Evolutionary conservation across 352 stramenopile species (phyloP), one percentile per base, ranked within the genome.

Genomic region (Phytopythium oedochilum): DNA sequence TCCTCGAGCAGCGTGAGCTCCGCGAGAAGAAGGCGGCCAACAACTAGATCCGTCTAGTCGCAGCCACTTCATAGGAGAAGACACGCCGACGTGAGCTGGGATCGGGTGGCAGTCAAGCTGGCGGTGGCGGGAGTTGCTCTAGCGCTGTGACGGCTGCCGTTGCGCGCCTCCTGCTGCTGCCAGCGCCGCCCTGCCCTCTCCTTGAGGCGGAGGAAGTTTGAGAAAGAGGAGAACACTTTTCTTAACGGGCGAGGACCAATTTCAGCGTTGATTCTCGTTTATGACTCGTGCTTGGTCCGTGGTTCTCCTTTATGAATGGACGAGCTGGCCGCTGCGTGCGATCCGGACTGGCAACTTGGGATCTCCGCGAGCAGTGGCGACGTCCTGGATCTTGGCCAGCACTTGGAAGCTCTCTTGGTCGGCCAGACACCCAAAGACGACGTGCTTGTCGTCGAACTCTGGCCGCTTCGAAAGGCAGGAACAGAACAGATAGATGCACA

Each of bases 1-100:
- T 99, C 68, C 72, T 99, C 53, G 94, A 99, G 78, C 89, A 99
- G 86, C 78, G 78, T 47, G 72, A 74, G 57, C 69, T 90, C 46
- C 81, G 83, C 53, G 82, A 91, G 67, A 91, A 90, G 71, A 73
- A 75, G 62, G 69, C n/a, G n/a, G n/a, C 71, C 61, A 78, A 82
- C 60, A 84, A 86, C 71, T 89, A 86, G 28, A 38, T 25, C 5
- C 12, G 5, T 38, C 31, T 40, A 29, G 45, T 15, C 20, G 3
- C 20, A 4, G 45, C 10, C 45, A 22, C 10, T 28, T 38, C 15
- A 6, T 38, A 20, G 20, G 45, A n/a, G 42, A 29, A 34, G 20
- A 31, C 23, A 28, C 28, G 9, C n/a, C 43, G n/a, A 10, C 0
- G 1, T 20, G 18, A n/a, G n/a, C n/a, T n/a, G 25, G 26, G 26